Evolutionary conservation across 495 filamentous ascomycete genomes (phyloP), one percentile per base, ranked within the genome.

Genomic region (Penicillium odoratum): DNA sequence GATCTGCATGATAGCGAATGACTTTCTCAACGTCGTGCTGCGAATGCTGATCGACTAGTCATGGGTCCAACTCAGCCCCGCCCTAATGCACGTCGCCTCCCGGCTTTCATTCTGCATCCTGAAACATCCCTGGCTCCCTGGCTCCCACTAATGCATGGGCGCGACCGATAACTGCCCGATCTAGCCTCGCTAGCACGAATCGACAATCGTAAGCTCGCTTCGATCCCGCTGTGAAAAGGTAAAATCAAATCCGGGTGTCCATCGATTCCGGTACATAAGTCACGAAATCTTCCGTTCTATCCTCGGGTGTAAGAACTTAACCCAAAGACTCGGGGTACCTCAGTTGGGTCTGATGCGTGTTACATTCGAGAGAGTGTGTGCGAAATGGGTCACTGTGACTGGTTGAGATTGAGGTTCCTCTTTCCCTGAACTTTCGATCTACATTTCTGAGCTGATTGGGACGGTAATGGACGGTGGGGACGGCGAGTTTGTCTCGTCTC

Each of bases 91-190:
- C 48, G 18, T 54, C 36, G 21, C 38, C 29, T 51, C 28, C 44
- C 51, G 42, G 50, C 47, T 55, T 36, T 52, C 31, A n/a, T 51
- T 1, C 26, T 61, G 56, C 28, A 45, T 48, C 40, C 51, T 58
- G 57, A 68, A 63, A 63, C 59, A 60, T 58, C 48, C 52, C 46
- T 65, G 29, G 30, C 47, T 58, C 48, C 52, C 46, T 65, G 29
- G 30, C 47, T 15, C 28, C 55, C 30, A 40, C 62, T 64, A 56
- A 53, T 61, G 61, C 58, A 56, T 40, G 46, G 45, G 50, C n/a
- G 28, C 55, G 33, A 55, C 63, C 45, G 44, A 59, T 25, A 45
- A 36, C 31, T 38, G 18, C 40, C 29, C 25, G 30, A 10, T 21
- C 42, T 42, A 5, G 25, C 43, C 7, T 26, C 43, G 16, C 43